These are phyloP conservation scores for Aspergillus ustus DNA, from an alignment of 2,329 filamentous ascomycete species.

Conservation along the genomic window DNA sequence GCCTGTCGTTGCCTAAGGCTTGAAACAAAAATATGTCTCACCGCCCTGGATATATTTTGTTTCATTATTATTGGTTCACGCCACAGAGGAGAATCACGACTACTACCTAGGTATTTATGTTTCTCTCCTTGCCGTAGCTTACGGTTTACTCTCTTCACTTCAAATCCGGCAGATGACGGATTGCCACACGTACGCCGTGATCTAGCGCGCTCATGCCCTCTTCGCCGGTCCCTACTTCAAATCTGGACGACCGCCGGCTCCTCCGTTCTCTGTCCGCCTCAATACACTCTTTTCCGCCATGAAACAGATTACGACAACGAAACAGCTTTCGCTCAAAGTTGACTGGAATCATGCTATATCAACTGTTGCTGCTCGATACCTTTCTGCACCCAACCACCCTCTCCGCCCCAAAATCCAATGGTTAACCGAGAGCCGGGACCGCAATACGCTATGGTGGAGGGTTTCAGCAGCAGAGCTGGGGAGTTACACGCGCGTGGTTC, in stretches of 20 bases:
- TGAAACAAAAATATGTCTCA: conserved; percentile 17
- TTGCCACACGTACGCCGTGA: no score
- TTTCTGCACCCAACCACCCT: conserved; percentile 34
- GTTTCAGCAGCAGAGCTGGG: conserved; percentile 39
- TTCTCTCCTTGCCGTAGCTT: neutral
- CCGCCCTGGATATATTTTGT: conserved; percentile 18
- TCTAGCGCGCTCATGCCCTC: no score
- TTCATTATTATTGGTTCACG: neutral
- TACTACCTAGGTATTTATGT: no score
- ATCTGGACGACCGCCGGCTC: no score
- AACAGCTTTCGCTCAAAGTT: conserved; percentile 33
- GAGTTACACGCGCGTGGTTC: conserved; percentile 49
- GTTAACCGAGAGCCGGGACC: conserved; percentile 43
- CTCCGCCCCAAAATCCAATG: conserved; percentile 44
- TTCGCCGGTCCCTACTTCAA: no score
- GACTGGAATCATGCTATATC: conserved; percentile 27
- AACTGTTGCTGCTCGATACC: conserved; percentile 38
- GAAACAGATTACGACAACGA: conserved; percentile 25
- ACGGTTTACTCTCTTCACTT: no score
- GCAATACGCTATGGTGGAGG: conserved; percentile 54
- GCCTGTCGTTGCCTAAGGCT: conserved; percentile 35
- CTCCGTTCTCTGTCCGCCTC: neutral
- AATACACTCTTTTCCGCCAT: conserved; percentile 16
- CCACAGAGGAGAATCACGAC: no score
- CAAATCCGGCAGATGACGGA: no score